Evolutionary conservation across 208 protist genomes (phyloP), one percentile per base, ranked within the genome.

Genomic region (Leishmania turanica): DNA sequence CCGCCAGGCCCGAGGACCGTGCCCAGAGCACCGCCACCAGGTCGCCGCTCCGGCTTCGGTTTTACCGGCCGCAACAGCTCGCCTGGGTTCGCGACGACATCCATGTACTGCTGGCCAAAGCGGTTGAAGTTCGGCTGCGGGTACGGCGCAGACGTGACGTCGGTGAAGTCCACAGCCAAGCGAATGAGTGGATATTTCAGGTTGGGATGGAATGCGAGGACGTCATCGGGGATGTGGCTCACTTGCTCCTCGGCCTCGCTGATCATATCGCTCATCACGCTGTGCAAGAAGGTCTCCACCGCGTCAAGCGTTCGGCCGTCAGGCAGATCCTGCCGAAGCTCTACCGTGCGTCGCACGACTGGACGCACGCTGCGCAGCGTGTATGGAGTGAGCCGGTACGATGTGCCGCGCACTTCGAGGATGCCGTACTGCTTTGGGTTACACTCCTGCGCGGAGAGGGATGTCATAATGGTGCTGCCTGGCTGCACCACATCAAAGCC

Each of bases 401-500:
- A 90, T 31, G 90, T 90, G 37, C 89, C 89, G 0, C 93, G 88
- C 15, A 98, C 87, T 84, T 98, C 94, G 34, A 99, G 81, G 24
- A 98, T 75, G 24, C 91, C 90, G 82, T 95, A 98, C 85, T 99
- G 97, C 83, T 99, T 99, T 34, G 94, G 92, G 82, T 98, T 99
- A 56, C 97, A 92, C 85, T 99, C 98, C 71, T 96, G 96, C 49
- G 93, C 92, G 58, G 87, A 93, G 9, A 99, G 90, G 0, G 98
- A 97, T 8, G 99, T 99, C 31, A 98, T 93, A 15, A 99, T 96
- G 27, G 95, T 98, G 58, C 98, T 99, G 45, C 99, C 99, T 0
- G 99, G 99, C 90, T 99, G 99, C 24, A 97, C 88, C 5, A 99
- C 92, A 42, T 98, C 96, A 85, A 98, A 99, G 37, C 92, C 90